A percentile compares a stretch with the other conserved stretches of the same genome.
These are phyloP conservation scores for Carex pumila DNA, from an alignment of 176 grass and related monocot species.

Conservation along the genomic window DNA sequence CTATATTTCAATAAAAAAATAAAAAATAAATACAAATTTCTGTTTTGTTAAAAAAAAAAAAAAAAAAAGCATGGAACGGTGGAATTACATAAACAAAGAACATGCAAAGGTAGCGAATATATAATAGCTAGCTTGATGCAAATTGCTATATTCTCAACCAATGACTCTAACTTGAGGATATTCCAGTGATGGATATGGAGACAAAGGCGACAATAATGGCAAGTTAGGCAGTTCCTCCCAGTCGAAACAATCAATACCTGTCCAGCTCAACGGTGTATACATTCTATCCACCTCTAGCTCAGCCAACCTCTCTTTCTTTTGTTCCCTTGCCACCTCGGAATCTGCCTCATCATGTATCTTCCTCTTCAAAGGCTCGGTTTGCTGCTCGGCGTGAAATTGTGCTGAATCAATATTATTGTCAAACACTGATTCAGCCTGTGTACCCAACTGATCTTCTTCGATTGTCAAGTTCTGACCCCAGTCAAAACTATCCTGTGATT, in stretches of 20 bases:
- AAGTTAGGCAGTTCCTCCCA: conserved; percentile 19
- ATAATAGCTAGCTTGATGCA: no score
- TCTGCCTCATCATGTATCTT: background rate
- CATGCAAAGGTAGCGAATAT: no score
- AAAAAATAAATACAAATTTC: no score
- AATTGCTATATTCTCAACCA: background rate
- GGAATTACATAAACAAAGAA: no score
- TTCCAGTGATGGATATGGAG: conserved; percentile 32
- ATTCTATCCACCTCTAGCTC: background rate
- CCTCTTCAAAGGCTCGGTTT: background rate
- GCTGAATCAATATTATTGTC: background rate
- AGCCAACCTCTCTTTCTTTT: background rate
- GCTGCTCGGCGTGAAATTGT: background rate
- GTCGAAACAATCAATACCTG: background rate
- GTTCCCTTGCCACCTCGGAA: background rate
- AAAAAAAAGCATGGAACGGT: no score
- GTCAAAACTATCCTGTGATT: background rate
- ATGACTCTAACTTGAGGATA: conserved; percentile 14
- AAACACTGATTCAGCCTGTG: background rate
- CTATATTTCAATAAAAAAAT: no score
- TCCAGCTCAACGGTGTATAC: conserved; percentile 28
- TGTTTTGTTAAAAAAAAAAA: no score
- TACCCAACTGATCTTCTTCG: background rate
- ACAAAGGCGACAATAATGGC: conserved; percentile 41
- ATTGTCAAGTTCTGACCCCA: background rate